Base-by-base conservation (phyloP, 73 alveolate species). In the Uronychia setigera region DNA sequence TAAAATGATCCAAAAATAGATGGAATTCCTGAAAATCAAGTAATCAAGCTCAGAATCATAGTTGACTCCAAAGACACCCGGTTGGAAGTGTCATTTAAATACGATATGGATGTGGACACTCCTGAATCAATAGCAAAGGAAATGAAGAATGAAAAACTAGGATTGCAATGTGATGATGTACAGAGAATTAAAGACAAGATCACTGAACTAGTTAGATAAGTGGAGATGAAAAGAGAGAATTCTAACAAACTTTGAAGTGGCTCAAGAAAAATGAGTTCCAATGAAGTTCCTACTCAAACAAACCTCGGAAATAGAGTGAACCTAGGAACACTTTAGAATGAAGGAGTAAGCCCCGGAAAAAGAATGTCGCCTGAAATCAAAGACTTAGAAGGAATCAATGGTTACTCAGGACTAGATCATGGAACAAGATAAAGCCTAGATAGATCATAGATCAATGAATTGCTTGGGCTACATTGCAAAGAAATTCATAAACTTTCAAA, bases 41-140 rank as follows among this genome's bases (percentile, higher is more conserved):
- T 60, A 0, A 59, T 81, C 29, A 58, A 81, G 33, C 60, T 81
- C 35, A 81, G 67, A 31, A 80, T 87, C 0, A 87, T 81, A 0
- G 28, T 59, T 1, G 75, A 81, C 26, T 34, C 32, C 31, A n/a
- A 77, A 33, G 78, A 58, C 30, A 33, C 78, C 28, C 80, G 31
- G 31, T 34, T 35, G 31, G 83, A 87, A 28, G 78, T 87, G 32
- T 46, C 89, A 28, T 87, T 87, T 60, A 83, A 79, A 29, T 87
- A 60, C 76, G 76, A 87, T 80, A 9, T 87, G 29, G 89, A 80
- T 29, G 9, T 32, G 25, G 93, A 87, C 79, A 81, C 89, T 0
- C 93, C 93, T 0, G 93, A 81, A 27, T 9, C 35, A 34, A 77
- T 87, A 29, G 89, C 93, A 13, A 32, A 59, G 34, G 93, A 87